Evolutionary conservation across 345 rosid species (phyloP).

Genomic region (Gossypioides kirkii): DNA sequence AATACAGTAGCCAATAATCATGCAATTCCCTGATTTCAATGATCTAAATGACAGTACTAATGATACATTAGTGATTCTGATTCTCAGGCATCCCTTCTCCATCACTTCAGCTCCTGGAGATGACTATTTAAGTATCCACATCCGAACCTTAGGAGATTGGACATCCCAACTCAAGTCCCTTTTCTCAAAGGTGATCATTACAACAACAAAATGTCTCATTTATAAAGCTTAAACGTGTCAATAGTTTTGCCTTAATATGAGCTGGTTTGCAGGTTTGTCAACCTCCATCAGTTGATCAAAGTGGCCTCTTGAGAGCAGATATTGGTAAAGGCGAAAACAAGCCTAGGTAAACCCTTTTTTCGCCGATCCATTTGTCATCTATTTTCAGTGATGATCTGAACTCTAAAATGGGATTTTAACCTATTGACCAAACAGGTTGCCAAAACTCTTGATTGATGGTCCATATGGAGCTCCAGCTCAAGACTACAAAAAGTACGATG

Average conservation of each 20-base stretch:
- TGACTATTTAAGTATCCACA: constrained; percentile 56
- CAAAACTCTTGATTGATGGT: constrained; percentile 66
- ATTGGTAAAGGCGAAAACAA: constrained; percentile 25
- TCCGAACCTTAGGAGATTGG: constrained; percentile 77
- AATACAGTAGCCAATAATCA: not conserved
- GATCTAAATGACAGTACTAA: not conserved
- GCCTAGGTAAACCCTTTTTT: constrained; percentile 38
- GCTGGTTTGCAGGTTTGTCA: constrained; percentile 43
- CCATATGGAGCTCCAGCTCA: constrained; percentile 88
- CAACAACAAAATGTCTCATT: not conserved
- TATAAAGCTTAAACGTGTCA: not conserved
- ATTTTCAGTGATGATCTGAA: not conserved
- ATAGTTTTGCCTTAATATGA: not conserved
- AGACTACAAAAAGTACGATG: constrained; percentile 72
- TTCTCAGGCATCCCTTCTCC: constrained; percentile 65
- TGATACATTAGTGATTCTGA: not conserved
- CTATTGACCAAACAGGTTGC: constrained; percentile 37
- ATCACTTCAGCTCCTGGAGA: constrained; percentile 66
- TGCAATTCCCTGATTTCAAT: not conserved
- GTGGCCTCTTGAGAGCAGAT: constrained; percentile 58
- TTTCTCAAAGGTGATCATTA: constrained; percentile 41
- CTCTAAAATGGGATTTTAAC: not conserved
- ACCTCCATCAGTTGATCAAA: constrained; percentile 50
- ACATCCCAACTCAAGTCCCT: constrained; percentile 61
- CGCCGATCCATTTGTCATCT: not conserved